Percentiles rank a stretch among this genome's conserved stretches.
Conservation (phyloP, 768 basidiomycete species). For the Xerocomus potaroensis region DNA sequence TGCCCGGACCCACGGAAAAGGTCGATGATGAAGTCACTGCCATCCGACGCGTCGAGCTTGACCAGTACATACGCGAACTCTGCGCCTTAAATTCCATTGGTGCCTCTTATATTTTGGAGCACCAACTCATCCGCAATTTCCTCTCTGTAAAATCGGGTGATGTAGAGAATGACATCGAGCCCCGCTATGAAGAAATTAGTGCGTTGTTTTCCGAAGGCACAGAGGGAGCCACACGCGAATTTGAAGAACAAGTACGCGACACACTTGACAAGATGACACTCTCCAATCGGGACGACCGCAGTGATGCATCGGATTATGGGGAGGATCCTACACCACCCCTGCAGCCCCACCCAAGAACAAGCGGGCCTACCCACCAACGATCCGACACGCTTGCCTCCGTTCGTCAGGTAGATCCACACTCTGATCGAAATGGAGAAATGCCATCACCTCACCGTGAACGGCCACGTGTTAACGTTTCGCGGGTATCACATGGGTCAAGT, state of each 20-base stretch:
- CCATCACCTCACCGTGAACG: slow-evolving; percentile 35
- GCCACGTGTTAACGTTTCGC: slow-evolving; percentile 17
- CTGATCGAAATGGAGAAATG: slow-evolving; percentile 29
- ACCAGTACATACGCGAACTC: slow-evolving; percentile 81
- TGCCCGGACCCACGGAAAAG: slow-evolving; percentile 89
- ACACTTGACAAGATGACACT: slow-evolving; percentile 48
- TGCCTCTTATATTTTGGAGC: slow-evolving; percentile 77
- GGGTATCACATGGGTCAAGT: slow-evolving; percentile 30
- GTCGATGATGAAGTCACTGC: slow-evolving; percentile 85
- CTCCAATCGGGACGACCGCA: slow-evolving; percentile 43
- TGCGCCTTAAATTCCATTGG: slow-evolving; percentile 64
- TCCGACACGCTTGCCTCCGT: slow-evolving; percentile 46
- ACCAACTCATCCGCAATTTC: slow-evolving; percentile 77
- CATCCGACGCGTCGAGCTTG: slow-evolving; percentile 74
- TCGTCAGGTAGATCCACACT: slow-evolving; percentile 29
- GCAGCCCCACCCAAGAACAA: slow-evolving; percentile 40
- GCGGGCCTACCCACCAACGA: slow-evolving; percentile 38
- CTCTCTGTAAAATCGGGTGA: slow-evolving; percentile 85
- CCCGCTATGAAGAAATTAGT: slow-evolving; percentile 56
- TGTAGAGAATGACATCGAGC: slow-evolving; percentile 61
- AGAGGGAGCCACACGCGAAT: slow-evolving; percentile 34
- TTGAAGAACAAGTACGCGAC: slow-evolving; percentile 43
- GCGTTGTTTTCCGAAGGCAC: slow-evolving; percentile 40
- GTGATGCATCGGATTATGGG: slow-evolving; percentile 65
- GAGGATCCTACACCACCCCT: slow-evolving; percentile 37